Conservation (phyloP, 305 asterid species). For the Fraxinus velutina region DNA sequence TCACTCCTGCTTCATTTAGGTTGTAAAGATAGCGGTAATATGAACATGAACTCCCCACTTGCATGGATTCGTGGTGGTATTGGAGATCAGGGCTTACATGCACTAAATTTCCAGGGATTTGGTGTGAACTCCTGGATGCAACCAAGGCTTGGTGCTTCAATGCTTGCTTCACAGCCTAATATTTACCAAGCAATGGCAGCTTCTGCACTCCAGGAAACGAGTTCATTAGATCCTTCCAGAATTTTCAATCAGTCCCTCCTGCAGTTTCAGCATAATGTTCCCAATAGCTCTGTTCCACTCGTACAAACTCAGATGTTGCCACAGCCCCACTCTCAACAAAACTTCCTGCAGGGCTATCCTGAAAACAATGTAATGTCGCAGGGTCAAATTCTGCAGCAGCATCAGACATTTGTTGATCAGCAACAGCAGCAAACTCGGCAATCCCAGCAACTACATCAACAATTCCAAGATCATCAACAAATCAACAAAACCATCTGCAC, state of each 20-base stretch:
- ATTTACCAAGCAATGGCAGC: conserved; percentile 76
- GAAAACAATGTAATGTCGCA: conserved; percentile 57
- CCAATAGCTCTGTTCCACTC: conserved; percentile 47
- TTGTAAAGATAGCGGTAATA: conserved; percentile 48
- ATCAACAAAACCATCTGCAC: conserved; percentile 36
- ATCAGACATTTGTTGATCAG: conserved; percentile 39
- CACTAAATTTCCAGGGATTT: conserved; percentile 62
- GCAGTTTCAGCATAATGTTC: conserved; percentile 61
- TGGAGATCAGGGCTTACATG: conserved; percentile 58
- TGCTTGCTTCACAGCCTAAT: conserved; percentile 69
- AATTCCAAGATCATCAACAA: conserved; percentile 49
- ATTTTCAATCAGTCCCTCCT: conserved; percentile 50
- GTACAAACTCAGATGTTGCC: conserved; percentile 64
- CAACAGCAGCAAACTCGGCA: conserved; percentile 42
- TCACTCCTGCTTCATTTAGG: conserved; percentile 38
- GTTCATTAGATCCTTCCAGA: conserved; percentile 59
- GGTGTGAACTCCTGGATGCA: conserved; percentile 75
- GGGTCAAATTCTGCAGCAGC: conserved; percentile 75
- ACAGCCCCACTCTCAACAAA: conserved; percentile 55
- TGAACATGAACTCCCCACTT: conserved; percentile 59
- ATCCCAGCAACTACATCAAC: conserved; percentile 39
- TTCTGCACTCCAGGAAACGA: conserved; percentile 50
- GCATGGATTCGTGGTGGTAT: conserved; percentile 74
- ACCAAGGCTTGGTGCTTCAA: conserved; percentile 68
- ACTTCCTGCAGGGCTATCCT: conserved; percentile 51